Base-by-base conservation (phyloP, 2,329 filamentous ascomycete genomes). In the Fusarium longipes region DNA sequence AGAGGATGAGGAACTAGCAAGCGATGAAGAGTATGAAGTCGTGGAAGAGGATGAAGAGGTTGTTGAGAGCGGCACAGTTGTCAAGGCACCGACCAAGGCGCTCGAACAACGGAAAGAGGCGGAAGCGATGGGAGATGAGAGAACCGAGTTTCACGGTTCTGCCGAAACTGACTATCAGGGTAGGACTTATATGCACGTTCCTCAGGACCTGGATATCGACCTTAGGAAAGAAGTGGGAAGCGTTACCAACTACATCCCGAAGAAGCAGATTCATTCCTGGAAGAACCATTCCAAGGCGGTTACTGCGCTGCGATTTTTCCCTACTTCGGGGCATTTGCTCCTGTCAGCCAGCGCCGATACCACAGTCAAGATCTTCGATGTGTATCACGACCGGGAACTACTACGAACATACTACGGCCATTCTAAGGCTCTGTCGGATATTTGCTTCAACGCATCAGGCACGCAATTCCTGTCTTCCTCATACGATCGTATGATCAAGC, bases 171-270 rank as follows among this genome's bases (percentile, higher is more conserved):
- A 99, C 78, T 99, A 99, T 81, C 92, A 96, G 77, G 96, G 96
- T 45, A 86, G 96, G 68, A 97, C 95, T 32, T 99, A 97, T 77
- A 97, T 99, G 95, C 96, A 99, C 79, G 86, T 98, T 43, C 96
- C 96, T 5, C 93, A 93, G 77, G 94, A 97, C 77, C 82, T 97
- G 79, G 92, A 93, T 75, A 83, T 97, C 76, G 92, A 97, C 76
- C 83, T 99, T 72, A 87, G 85, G 67, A 96, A 96, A 80, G 93
- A 96, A 63, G 78, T 84, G 42, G 92, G 92, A 72, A 93, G 90
- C 74, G 79, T 87, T 75, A 94, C 94, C 76, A 98, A 97, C 78
- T 99, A 89, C 76, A 93, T 96, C 57, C 96, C 96, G 35, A 98
- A 97, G 84, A 98, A 97, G 81, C 85, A 96, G 72, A 85, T 98